A percentile compares a stretch with the other conserved stretches of the same genome.
Evolutionary conservation across 1,284 basidiomycete genomes (phyloP).

Genomic region (Apiotrichum siamense): DNA sequence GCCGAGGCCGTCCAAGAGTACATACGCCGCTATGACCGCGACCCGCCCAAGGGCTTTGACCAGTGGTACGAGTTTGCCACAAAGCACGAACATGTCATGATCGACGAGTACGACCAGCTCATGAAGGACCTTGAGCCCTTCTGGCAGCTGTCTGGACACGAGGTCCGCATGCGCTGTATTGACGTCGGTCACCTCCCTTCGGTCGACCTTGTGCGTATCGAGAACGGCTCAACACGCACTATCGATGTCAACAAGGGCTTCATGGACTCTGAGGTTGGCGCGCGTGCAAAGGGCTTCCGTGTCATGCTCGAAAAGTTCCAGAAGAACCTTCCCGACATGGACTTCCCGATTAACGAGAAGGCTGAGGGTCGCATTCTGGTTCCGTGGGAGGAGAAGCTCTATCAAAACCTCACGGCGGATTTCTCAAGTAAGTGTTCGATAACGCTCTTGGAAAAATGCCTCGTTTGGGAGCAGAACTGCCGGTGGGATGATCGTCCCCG

Average conservation of each 20-base stretch:
- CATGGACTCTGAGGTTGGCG: conserved; percentile 63
- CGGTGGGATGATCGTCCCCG: too few relatives aligned
- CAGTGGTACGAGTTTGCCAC: conserved; percentile 79
- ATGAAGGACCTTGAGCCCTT: conserved; percentile 73
- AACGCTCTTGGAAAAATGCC: too few relatives aligned
- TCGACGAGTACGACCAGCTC: conserved; percentile 88
- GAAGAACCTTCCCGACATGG: conserved; percentile 74
- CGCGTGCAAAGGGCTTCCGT: conserved; percentile 68
- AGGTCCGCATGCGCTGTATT: conserved; percentile 63
- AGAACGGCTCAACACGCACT: conserved; percentile 58
- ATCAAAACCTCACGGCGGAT: conserved; percentile 60
- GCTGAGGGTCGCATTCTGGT: conserved; percentile 85
- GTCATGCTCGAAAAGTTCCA: conserved; percentile 68
- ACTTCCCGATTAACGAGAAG: conserved; percentile 83
- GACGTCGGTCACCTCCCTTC: conserved; percentile 72
- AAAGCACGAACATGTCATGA: conserved; percentile 65
- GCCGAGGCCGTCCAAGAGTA: conserved; percentile 71
- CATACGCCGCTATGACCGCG: conserved; percentile 62
- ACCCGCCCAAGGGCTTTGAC: conserved; percentile 84
- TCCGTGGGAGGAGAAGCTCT: conserved; percentile 70
- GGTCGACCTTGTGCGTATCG: conserved; percentile 75
- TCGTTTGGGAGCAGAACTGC: too few relatives aligned
- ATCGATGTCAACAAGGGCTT: conserved; percentile 60
- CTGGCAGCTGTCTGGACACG: conserved; percentile 63
- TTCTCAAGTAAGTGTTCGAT: conserved; percentile 32